These are phyloP conservation scores for Mortierella sp. DNA, from an alignment of 371 early-diverging fungal genomes.

Conservation along the genomic window DNA sequence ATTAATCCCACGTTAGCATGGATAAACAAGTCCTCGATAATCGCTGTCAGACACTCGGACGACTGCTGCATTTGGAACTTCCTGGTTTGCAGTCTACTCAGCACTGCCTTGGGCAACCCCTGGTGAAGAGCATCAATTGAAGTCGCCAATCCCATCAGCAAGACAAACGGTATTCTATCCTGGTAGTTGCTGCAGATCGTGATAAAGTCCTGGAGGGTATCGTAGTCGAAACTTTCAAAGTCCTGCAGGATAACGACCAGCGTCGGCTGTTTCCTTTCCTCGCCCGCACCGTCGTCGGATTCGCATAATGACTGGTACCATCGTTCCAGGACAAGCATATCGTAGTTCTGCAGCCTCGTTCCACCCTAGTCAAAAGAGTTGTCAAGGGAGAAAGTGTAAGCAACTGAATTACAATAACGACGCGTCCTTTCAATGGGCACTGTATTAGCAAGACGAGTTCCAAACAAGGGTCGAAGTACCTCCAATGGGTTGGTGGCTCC, in stretches of 20 bases:
- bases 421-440: neutral
- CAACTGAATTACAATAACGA: neutral
- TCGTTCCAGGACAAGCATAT: constrained; percentile 72
- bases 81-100: constrained; percentile 80
- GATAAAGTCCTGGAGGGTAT: constrained; percentile 81
- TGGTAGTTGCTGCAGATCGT: constrained; percentile 83
- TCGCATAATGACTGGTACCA: constrained; percentile 69
- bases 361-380: constrained; percentile 12
- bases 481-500: constrained; percentile 44
- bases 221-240: constrained; percentile 86
- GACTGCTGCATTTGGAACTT: constrained; percentile 85
- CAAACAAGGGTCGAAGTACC: constrained; percentile 33
- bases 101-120: constrained; percentile 75
- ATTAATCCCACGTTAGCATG: constrained; percentile 65
- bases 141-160: constrained; percentile 90
- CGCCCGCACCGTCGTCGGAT: neutral
- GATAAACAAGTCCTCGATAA: constrained; percentile 80
- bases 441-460: neutral
- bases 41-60: constrained; percentile 80
- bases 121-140: constrained; percentile 88
- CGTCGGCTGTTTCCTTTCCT: constrained; percentile 30
- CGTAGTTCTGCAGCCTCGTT: constrained; percentile 63
- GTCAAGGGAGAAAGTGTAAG: neutral
- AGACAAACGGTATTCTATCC: constrained; percentile 78
- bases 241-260: constrained; percentile 88